Base-by-base conservation (phyloP, 2,329 filamentous ascomycete genomes). In the Rutstroemia sp. region DNA sequence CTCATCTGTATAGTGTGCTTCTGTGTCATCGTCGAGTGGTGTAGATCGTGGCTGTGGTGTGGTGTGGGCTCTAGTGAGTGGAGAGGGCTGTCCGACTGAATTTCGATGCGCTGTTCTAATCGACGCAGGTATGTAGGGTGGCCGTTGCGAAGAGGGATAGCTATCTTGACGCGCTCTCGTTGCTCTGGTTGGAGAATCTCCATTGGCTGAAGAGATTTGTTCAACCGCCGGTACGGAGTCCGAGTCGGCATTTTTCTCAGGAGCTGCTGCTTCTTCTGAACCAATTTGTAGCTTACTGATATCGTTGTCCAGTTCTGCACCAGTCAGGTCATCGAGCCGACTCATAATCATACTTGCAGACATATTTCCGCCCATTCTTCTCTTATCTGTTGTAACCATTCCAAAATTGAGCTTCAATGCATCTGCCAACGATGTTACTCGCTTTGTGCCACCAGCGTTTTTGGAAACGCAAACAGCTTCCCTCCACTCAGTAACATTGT, bases 391-490 rank as follows among this genome's bases (percentile, higher is more conserved):
- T 2, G 90, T 95, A 55, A 99, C 91, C 69, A 99, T 91, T 63
- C 94, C 94, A 65, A 99, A 99, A 76, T 95, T 97, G 65, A 99
- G 82, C 78, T 97, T 97, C 65, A 99, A 75, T 2, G 91, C 91
- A 74, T 99, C 94, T 59, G 94, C 94, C 54, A 99, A 78, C 27
- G 92, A 96, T 14, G 94, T 99, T 41, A 97, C 94, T 63, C 94
- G 83, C 77, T 99, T 99, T 49, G 94, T 97, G 58, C 94, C 94
- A 56, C 94, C 94, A 1, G 94, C 89, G 69, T 99, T 99, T 77
- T 99, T 99, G 69, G 92, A 97, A 21, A 99, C 94, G 16, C 96
- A 92, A 6, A 99, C 94, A 9, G 90, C 91, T 64, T 96, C 87
- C 60, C 79, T 83, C 94, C 94, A 99, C 62, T 88, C 83, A 14